phyloP scores from a whole-genome alignment of 2,329 filamentous ascomycete genomes.

The Fusarium cicatricum region DNA sequence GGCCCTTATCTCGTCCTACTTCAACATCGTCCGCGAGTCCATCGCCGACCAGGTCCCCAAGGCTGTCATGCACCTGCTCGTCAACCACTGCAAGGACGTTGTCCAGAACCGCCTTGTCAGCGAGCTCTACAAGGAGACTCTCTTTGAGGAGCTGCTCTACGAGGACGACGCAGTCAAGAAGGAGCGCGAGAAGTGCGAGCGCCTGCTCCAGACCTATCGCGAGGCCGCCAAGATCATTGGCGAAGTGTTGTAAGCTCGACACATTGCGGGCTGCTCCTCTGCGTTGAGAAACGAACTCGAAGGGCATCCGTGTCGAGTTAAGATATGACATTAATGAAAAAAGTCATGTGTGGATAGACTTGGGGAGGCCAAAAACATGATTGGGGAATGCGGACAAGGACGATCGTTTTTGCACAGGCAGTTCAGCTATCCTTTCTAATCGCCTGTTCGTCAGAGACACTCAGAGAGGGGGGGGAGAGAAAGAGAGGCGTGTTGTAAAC shows the following conservation, averaged over 20 bases:
- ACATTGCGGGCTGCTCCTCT: neutral
- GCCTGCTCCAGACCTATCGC: constrained; percentile 91
- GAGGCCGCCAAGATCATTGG: constrained; percentile 98
- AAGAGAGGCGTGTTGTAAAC: constrained; percentile 34
- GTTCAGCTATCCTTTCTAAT: neutral
- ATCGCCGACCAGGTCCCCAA: constrained; percentile 99
- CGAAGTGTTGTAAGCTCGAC: constrained; percentile 76
- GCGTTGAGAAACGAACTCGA: constrained; percentile 17
- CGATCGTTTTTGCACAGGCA: constrained; percentile 17
- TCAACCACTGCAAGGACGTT: constrained; percentile 98
- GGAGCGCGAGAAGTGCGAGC: constrained; percentile 98
- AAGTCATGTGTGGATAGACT: constrained; percentile 31
- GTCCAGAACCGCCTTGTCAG: constrained; percentile 97
- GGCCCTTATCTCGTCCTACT: constrained; percentile 96
- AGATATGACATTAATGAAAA: constrained; percentile 31
- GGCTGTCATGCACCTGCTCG: constrained; percentile 97
- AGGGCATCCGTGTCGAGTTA: constrained; percentile 21
- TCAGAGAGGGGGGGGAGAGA: too few species aligned
- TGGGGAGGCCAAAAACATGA: constrained; percentile 24
- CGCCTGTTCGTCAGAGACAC: constrained; percentile 15
- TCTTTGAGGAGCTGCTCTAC: constrained; percentile 94
- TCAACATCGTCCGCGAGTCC: constrained; percentile 98
- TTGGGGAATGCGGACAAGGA: constrained; percentile 20
- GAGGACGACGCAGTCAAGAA: constrained; percentile 98
- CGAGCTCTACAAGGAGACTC: constrained; percentile 89